Evolutionary conservation across 176 grass and related monocot genomes (phyloP), one percentile per base, ranked within the genome.

Genomic region (Bonia amplexicaulis): DNA sequence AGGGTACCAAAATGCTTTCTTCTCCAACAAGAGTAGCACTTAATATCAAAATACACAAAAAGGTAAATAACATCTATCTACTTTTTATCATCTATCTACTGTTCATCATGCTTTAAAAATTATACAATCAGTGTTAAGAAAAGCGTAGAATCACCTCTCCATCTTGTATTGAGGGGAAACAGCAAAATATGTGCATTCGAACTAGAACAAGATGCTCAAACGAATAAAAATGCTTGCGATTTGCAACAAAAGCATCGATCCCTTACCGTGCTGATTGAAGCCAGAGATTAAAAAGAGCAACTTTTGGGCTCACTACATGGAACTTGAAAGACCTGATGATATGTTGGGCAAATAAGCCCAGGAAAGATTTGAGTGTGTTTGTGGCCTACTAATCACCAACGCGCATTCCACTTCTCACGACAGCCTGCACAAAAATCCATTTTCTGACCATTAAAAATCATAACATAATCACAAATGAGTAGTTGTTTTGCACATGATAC

Each of bases 341-440:
- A 73, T 62, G 74, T 51, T 51, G 74, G 33, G 80, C 44, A 75
- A 80, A 87, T 22, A 66, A 69, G 61, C 48, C 15, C 75, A 37
- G 73, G 35, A 70, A 76, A 69, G 63, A 84, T 33, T 33, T 29
- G 69, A 68, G 17, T 64, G 60, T 78, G 75, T 63, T 52, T 80
- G 80, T 53, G 73, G n/a, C 62, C 69, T 53, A 37, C 75, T 79
- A 84, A 61, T 87, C 76, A 87, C 61, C 61, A 49, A 88, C 90
- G 73, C 57, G 68, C 82, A 76, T 64, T 78, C 78, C 73, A 88
- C 78, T 80, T 69, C 82, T 39, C 47, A 65, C 14, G 78, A 86
- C 86, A 86, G 78, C 69, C 89, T 91, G 89, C 85, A 69, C 37
- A 76, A 8, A 80, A 87, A 84, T 80, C 60, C 60, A 80, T 79